A percentile compares a stretch with the other conserved stretches of the same genome.
Evolutionary conservation across 2,329 filamentous ascomycete species (phyloP).

Genomic region (Colletotrichum camelliae): DNA sequence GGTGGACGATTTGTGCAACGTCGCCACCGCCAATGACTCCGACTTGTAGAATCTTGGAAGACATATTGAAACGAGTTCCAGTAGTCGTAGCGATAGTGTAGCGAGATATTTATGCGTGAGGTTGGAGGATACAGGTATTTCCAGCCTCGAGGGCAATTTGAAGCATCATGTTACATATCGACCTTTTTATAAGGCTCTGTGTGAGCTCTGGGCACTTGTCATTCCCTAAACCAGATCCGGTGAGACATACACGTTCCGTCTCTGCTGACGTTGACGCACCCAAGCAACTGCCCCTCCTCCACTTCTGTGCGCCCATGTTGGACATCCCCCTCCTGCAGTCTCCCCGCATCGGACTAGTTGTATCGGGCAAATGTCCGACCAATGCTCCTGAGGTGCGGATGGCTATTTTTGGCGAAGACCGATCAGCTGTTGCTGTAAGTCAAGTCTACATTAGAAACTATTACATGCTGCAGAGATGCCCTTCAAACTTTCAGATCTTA

Average conservation of each 20-base stretch:
- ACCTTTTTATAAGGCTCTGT: background rate
- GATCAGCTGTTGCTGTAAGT: background rate
- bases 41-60: background rate
- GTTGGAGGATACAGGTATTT: background rate
- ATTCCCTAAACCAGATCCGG: background rate
- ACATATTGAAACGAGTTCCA: background rate
- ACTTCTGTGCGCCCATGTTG: background rate
- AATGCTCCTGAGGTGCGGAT: background rate
- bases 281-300: background rate
- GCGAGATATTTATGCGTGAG: background rate
- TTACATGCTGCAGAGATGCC: no score
- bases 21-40: conserved; percentile 5
- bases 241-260: background rate
- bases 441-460: no score
- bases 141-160: background rate
- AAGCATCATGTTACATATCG: background rate
- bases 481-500: no score
- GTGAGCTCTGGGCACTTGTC: background rate
- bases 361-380: background rate
- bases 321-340: background rate
- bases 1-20: conserved; percentile 5
- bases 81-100: background rate
- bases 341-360: background rate
- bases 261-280: background rate
- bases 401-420: background rate